Conservation (phyloP, 768 basidiomycete genomes). For the Phlegmacium glaucopus region DNA sequence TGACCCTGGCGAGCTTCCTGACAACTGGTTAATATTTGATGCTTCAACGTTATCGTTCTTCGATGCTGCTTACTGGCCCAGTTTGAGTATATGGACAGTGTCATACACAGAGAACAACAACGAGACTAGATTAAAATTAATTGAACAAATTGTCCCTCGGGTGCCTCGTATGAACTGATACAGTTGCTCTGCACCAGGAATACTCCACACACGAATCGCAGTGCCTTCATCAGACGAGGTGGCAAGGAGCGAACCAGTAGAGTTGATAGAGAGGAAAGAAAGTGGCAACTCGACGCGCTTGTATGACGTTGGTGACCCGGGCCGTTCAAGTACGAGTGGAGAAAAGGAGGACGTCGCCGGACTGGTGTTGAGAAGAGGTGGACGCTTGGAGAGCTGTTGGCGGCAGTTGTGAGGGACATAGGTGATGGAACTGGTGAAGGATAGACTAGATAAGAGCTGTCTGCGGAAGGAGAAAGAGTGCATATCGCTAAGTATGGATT, state of each 20-base stretch:
- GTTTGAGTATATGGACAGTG: slow-evolving; percentile 95
- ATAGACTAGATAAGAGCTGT: too few species aligned
- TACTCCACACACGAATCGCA: slow-evolving; percentile 90
- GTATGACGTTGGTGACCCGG: slow-evolving; percentile 93
- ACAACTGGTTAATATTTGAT: slow-evolving; percentile 17
- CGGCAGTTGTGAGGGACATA: too few species aligned
- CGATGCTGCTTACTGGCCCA: slow-evolving; percentile 26
- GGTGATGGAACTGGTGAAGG: too few species aligned
- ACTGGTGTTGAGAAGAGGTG: too few species aligned
- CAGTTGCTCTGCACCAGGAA: slow-evolving; percentile 89
- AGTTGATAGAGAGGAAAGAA: slow-evolving; percentile 82
- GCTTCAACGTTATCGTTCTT: slow-evolving; percentile 5
- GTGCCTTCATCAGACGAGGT: slow-evolving; percentile 95
- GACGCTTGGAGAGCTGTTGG: too few species aligned
- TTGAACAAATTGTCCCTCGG: slow-evolving; percentile 82
- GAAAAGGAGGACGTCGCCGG: slow-evolving; percentile 93
- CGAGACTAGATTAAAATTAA: slow-evolving; percentile 77
- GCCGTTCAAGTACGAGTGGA: slow-evolving; percentile 89
- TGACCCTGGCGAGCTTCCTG: slow-evolving; percentile 61
- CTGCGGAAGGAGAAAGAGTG: too few species aligned
- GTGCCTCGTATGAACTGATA: slow-evolving; percentile 95
- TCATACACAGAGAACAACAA: slow-evolving; percentile 88
- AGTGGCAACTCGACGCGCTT: slow-evolving; percentile 95
- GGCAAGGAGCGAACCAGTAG: slow-evolving; percentile 84
- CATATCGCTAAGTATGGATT: too few species aligned